Percentiles rank a stretch among this genome's conserved stretches.
phyloP scores from a whole-genome alignment of 441 rosid species.

The Erodium texanum region DNA sequence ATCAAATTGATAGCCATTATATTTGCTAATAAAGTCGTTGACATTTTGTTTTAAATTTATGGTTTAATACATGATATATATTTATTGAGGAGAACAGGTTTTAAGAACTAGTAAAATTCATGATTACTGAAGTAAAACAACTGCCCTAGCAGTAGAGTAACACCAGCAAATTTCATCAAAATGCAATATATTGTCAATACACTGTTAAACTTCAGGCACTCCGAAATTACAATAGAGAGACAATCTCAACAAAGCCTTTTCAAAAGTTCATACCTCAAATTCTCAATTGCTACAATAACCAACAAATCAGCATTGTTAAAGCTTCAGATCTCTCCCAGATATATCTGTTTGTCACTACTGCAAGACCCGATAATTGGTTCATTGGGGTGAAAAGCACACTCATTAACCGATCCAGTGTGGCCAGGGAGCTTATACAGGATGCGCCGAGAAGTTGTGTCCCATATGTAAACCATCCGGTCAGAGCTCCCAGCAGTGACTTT shows the following conservation, averaged over 20 bases:
- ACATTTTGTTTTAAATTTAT: too few species aligned
- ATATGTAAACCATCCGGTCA: slow-evolving; percentile 87
- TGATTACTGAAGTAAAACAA: neutral
- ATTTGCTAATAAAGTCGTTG: too few species aligned
- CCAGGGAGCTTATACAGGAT: slow-evolving; percentile 89
- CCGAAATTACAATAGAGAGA: neutral
- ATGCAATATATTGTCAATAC: neutral
- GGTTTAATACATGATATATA: too few species aligned
- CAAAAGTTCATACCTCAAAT: neutral
- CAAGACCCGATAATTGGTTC: slow-evolving; percentile 84
- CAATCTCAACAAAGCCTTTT: neutral
- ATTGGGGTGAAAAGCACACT: slow-evolving; percentile 66
- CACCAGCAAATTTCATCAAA: neutral
- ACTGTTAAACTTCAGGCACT: neutral
- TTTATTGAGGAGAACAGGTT: too few species aligned
- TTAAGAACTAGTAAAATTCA: too few species aligned
- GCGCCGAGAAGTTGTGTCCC: slow-evolving; percentile 85
- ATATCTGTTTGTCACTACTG: slow-evolving; percentile 84
- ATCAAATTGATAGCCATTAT: too few species aligned
- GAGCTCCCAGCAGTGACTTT: slow-evolving; percentile 90
- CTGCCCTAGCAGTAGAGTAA: neutral
- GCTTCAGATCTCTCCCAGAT: slow-evolving; percentile 68
- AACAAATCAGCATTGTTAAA: neutral
- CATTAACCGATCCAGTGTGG: slow-evolving; percentile 80
- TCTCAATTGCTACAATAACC: neutral